Base-by-base conservation (phyloP, 2,329 filamentous ascomycete species). In the Rutstroemia sp. region DNA sequence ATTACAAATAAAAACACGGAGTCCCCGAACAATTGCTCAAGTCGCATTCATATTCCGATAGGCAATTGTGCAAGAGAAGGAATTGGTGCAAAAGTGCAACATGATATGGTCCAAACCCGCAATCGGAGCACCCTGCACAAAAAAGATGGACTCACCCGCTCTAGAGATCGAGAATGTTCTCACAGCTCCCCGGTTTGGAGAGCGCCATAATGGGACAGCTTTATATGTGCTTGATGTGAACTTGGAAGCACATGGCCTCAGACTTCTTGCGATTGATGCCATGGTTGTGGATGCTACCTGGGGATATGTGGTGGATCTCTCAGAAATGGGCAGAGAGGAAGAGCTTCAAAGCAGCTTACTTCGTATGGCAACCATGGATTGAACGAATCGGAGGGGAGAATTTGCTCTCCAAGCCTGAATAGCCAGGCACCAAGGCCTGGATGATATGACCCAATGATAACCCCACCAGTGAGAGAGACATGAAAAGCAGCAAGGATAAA, bases 261-360 rank as follows among this genome's bases (percentile, higher is more conserved):
- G 59, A 65, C 66, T 62, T 67, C 80, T 77, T 68, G 78, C 77
- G 73, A 86, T 79, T 73, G 82, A 84, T 63, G 82, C 80, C 81
- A 83, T 83, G 72, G 68, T 45, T 16, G 39, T 56, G 23, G 25
- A 21, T 38, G 21, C 45, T 8, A 14, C 14, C 18, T 21, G 16
- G 16, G 19, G 21, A 23, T 19, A 47, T 50, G 52, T 47, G 52
- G 42, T 48, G 14, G 52, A 54, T 39, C 10, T 48, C 39, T 41
- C n/a, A 14, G 41, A 44, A 44, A 44, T 8, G 30, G 25, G 38
- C 38, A 23, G 41, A 50, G 25, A 27, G 6, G 25, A 27, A 27
- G 45, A 50, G 37, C 23, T 41, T 50, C n/a, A 16, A 47, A 47
- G 45, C 45, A 47, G 16, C n/a, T 23, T 34, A 10, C 9, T 5